Conservation (phyloP, 179 eudicot species). For the Heliamphora pulchella region DNA sequence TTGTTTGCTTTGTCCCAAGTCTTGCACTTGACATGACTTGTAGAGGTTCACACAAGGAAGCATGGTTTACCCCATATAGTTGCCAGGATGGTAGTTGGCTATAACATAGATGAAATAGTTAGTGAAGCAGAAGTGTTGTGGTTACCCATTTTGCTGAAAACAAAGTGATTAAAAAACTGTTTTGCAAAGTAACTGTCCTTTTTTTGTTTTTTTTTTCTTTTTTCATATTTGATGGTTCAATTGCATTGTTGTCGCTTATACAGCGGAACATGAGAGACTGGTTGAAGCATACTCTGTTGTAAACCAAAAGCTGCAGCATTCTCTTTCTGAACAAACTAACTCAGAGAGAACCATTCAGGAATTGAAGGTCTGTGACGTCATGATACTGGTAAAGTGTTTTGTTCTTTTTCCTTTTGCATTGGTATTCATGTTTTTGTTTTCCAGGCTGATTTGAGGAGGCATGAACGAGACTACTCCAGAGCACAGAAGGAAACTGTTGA, state of each 20-base stretch:
- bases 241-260: conserved; percentile 10
- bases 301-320: conserved; percentile 71
- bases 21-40: background rate
- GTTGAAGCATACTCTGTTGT: conserved; percentile 71
- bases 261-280: conserved; percentile 83
- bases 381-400: background rate
- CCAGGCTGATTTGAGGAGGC: conserved; percentile 68
- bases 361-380: conserved; percentile 40
- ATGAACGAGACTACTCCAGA: conserved; percentile 59
- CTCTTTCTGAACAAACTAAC: conserved; percentile 55
- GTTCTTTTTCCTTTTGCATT: background rate
- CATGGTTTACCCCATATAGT: background rate
- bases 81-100: background rate
- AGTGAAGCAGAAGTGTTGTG: background rate
- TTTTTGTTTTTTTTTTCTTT: conserved; percentile 5
- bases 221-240: background rate
- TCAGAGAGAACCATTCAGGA: conserved; percentile 58
- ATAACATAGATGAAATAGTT: background rate
- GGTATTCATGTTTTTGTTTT: conserved; percentile 10
- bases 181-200: background rate
- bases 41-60: background rate
- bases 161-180: background rate
- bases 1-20: background rate
- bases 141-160: background rate
- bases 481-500: conserved; percentile 74